These are phyloP conservation scores for Peribolospora baueri DNA, from an alignment of 768 basidiomycete genomes.

Conservation along the genomic window DNA sequence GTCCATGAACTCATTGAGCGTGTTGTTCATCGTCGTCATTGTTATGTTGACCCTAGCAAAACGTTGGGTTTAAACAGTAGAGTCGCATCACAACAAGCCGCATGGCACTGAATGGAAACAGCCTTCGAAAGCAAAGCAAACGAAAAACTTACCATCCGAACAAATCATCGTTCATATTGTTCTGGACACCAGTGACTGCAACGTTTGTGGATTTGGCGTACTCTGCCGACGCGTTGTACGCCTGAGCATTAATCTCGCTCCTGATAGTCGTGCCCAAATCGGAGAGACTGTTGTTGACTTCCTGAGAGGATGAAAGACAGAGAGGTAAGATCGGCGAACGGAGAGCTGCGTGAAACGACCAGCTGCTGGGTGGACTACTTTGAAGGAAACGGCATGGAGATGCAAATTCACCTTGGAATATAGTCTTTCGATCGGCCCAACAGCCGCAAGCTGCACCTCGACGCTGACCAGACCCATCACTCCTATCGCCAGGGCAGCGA, in stretches of 20 bases:
- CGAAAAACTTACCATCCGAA: slow-evolving; percentile 3
- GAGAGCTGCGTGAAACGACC: no score
- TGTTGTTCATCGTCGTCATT: slow-evolving; percentile 62
- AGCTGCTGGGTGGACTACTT: no score
- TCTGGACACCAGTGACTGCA: slow-evolving; percentile 44
- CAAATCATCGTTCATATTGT: slow-evolving; percentile 38
- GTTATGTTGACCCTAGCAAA: slow-evolving; percentile 92
- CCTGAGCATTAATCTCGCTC: no score
- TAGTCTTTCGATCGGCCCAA: slow-evolving; percentile 19
- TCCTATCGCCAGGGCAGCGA: slow-evolving; percentile 81
- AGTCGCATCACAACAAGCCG: background rate
- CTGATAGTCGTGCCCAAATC: no score
- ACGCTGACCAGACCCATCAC: slow-evolving; percentile 66
- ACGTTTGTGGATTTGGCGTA: slow-evolving; percentile 59
- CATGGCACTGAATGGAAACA: background rate
- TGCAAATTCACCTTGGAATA: no score
- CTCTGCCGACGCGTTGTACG: slow-evolving; percentile 43
- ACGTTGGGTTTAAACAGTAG: background rate
- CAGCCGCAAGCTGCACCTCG: slow-evolving; percentile 58
- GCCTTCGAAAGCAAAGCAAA: background rate
- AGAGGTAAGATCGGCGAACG: no score
- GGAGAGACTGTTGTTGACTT: no score
- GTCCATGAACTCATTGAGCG: slow-evolving; percentile 61
- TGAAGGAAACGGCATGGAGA: no score
- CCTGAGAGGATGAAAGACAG: no score